These are phyloP conservation scores for Marsdenia floribunda DNA, from an alignment of 257 asterid species.

Conservation along the genomic window DNA sequence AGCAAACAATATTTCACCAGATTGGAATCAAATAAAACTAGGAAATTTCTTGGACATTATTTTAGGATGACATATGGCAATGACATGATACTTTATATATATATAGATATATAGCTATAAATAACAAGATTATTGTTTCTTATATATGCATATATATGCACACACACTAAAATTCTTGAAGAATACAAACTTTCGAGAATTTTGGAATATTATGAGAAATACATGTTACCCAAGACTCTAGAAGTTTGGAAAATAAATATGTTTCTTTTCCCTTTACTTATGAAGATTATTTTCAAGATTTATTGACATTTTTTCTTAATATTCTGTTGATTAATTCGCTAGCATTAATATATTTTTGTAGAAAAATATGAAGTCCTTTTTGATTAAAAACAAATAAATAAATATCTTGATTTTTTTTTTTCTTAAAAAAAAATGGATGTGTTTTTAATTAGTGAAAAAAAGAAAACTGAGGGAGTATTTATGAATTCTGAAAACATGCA, in stretches of 20 bases:
- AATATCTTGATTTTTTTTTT: too few relatives aligned
- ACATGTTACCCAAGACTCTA: background rate
- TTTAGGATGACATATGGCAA: background rate
- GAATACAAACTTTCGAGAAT: background rate
- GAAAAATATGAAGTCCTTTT: too few relatives aligned
- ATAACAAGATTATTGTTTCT: background rate
- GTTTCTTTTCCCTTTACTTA: too few relatives aligned
- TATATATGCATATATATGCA: too few relatives aligned
- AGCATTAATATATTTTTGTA: too few relatives aligned
- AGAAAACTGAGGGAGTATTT: background rate
- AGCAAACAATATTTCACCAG: background rate
- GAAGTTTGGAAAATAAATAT: background rate
- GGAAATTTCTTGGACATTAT: background rate
- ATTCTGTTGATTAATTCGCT: too few relatives aligned
- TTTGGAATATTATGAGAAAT: background rate
- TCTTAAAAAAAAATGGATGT: too few relatives aligned
- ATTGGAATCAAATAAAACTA: background rate
- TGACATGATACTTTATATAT: background rate
- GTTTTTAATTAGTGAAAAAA: too few relatives aligned
- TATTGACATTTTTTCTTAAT: too few relatives aligned
- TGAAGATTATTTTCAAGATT: too few relatives aligned
- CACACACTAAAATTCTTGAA: background rate
- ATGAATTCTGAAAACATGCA: background rate
- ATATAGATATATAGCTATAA: too few relatives aligned
- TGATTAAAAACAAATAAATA: too few relatives aligned